Base-by-base conservation (phyloP, 352 stramenopile species). In the Pythium vanterpoolii region DNA sequence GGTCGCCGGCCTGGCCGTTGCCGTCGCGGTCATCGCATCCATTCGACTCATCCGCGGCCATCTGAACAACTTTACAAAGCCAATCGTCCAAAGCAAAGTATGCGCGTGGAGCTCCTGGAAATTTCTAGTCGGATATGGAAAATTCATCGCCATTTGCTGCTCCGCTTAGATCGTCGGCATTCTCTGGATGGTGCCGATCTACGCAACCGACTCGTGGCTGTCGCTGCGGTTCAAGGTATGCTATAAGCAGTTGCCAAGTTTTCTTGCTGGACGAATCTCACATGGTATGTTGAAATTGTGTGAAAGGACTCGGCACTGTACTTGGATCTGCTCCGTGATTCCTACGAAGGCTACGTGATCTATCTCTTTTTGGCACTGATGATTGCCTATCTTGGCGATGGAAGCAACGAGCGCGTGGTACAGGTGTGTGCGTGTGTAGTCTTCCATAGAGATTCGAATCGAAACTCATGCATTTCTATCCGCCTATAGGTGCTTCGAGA, bases 171-270 rank as follows among this genome's bases (percentile, higher is more conserved):
- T 99, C 64, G 90, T 99, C 4, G 86, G 96, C 0, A 99, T 99
- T 62, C 65, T 99, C 21, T 99, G 94, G 94, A 99, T 99, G 94
- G 96, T 99, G 16, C 96, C 97, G 1, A 98, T 99, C 62, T 99
- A 99, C 78, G 83, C 89, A 2, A 96, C 98, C 16, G 94, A 98
- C 69, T 97, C 88, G 49, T 99, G 96, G 96, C 74, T 99, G 7
- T 97, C 93, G 43, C 83, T 99, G 23, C 81, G 95, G n/a, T 99
- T 99, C 74, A 96, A 98, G 64, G 79, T 86, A 5, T 59, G 56
- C n/a, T 48, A 26, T 19, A 28, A 19, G 27, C 56, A n/a, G 5
- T 18, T 51, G 21, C n/a, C 28, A 44, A 10, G 2, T 19, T 34
- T 24, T 46, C 3, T 31, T 14, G 8, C 14, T 42, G 34, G 14